Evolutionary conservation across 129 eudicot species (phyloP).

Genomic region (Scalesia atractyloides): DNA sequence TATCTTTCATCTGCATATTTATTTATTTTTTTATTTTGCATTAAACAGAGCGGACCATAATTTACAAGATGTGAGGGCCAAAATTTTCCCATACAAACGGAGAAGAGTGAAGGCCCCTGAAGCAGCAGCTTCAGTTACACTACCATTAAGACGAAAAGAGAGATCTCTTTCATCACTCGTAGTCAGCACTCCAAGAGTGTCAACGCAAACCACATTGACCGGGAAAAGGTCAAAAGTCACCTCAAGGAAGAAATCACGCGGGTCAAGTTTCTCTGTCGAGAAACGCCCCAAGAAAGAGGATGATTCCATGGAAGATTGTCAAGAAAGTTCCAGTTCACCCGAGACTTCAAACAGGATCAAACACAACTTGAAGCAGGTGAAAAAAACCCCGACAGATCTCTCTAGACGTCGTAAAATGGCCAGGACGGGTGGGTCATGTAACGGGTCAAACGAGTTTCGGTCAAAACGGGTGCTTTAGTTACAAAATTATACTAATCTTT

Average conservation of each 20-base stretch:
- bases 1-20: neutral
- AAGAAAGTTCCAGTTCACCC: slow-evolving; percentile 74
- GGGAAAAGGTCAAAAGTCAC: slow-evolving; percentile 70
- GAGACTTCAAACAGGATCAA: slow-evolving; percentile 66
- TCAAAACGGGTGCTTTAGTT: neutral
- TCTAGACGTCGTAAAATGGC: slow-evolving; percentile 1
- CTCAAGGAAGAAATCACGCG: slow-evolving; percentile 61
- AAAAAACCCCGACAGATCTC: neutral
- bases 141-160: slow-evolving; percentile 76
- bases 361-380: slow-evolving; percentile 70
- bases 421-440: neutral
- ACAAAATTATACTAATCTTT: neutral
- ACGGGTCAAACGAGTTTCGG: neutral
- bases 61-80: slow-evolving; percentile 76
- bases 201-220: slow-evolving; percentile 63
- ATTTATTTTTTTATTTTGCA: neutral
- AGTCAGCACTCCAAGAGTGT: slow-evolving; percentile 74
- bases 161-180: slow-evolving; percentile 84
- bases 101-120: slow-evolving; percentile 70
- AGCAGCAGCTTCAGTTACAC: slow-evolving; percentile 42
- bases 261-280: slow-evolving; percentile 59
- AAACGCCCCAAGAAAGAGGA: slow-evolving; percentile 58
- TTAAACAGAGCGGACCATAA: slow-evolving; percentile 84
- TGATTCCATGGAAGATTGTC: slow-evolving; percentile 52
- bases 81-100: slow-evolving; percentile 81